phyloP scores from a whole-genome alignment of 225 moss, liverwort and hornwort species.

The Antitrichia curtipendula region DNA sequence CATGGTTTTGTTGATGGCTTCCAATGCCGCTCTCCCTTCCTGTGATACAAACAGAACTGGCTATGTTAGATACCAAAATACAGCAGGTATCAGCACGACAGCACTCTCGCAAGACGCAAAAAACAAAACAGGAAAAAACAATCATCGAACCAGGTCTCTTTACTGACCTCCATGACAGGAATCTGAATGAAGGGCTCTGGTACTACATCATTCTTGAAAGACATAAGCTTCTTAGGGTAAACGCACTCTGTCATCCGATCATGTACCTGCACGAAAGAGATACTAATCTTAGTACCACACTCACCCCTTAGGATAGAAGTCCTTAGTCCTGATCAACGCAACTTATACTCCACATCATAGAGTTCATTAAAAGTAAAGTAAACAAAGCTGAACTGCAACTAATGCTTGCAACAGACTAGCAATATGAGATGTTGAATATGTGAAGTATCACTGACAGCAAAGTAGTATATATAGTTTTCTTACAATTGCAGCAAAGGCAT shows the following conservation, averaged over 20 bases:
- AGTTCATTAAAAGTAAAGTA: neutral
- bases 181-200: conserved; percentile 75
- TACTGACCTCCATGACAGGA: conserved; percentile 81
- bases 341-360: neutral
- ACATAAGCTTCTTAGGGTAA: conserved; percentile 49
- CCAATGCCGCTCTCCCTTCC: conserved; percentile 94
- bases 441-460: neutral
- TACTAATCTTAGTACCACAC: neutral
- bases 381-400: neutral
- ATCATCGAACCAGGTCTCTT: neutral
- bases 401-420: neutral
- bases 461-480: neutral
- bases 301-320: neutral
- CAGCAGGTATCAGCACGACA: neutral
- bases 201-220: conserved; percentile 65
- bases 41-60: conserved; percentile 14
- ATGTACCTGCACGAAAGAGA: conserved; percentile 49
- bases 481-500: conserved; percentile 67
- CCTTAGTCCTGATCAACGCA: neutral
- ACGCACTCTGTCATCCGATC: conserved; percentile 98
- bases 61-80: neutral
- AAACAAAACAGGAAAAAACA: neutral
- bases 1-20: conserved; percentile 87
- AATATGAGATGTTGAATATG: neutral
- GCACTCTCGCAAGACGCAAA: neutral